Evolutionary conservation across 306 rosid species (phyloP).

Genomic region (Dryas drummondii): DNA sequence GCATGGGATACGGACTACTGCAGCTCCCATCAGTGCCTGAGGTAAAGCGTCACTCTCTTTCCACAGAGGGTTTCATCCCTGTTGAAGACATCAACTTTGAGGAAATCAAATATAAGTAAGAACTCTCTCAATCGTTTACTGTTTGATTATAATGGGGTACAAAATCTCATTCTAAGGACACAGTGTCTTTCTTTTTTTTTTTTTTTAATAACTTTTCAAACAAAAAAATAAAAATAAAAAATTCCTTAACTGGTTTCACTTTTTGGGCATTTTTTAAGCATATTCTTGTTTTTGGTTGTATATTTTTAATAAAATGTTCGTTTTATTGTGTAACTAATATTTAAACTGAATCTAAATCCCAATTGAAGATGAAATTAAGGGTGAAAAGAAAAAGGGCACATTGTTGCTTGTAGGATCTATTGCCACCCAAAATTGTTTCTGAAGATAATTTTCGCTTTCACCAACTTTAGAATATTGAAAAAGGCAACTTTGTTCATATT

Average conservation of each 20-base stretch:
- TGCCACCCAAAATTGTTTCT: background rate
- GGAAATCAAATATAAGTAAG: conserved; percentile 82
- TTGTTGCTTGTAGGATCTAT: background rate
- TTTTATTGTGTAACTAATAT: background rate
- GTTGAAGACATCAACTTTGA: conserved; percentile 64
- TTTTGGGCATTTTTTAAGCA: background rate
- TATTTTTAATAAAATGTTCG: background rate
- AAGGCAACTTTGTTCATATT: background rate
- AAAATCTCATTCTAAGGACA: background rate
- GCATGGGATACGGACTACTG: conserved; percentile 81
- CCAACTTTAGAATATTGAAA: no score
- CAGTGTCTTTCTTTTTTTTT: background rate
- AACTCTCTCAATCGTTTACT: conserved; percentile 6
- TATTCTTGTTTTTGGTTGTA: background rate
- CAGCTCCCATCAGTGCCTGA: conserved; percentile 87
- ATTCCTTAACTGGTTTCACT: background rate
- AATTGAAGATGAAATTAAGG: background rate
- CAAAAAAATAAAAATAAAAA: no score
- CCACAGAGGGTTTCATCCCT: conserved; percentile 74
- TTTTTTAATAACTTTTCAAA: no score
- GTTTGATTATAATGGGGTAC: background rate
- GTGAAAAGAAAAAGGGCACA: background rate
- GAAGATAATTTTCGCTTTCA: no score
- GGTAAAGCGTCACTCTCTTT: conserved; percentile 68
- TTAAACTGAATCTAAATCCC: background rate